phyloP scores from a whole-genome alignment of 345 rosid species.

The Pistacia vera region DNA sequence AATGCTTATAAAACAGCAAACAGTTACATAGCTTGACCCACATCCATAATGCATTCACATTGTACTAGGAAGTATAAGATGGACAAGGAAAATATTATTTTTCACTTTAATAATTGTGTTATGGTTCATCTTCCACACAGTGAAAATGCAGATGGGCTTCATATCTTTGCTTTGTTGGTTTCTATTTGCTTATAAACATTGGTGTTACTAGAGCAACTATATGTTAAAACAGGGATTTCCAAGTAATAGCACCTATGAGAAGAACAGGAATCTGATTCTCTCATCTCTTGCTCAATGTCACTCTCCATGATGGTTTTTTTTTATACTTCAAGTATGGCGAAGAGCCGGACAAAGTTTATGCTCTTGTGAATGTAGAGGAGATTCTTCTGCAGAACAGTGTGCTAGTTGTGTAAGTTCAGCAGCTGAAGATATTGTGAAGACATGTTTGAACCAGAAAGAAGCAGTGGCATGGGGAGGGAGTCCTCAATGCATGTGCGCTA shows the following conservation, averaged over 20 bases:
- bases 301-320: constrained; percentile 28
- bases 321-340: constrained; percentile 28
- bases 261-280: constrained; percentile 27
- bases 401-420: constrained; percentile 19
- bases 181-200: not conserved
- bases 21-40: too few relatives aligned
- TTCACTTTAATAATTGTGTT: too few relatives aligned
- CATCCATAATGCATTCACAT: too few relatives aligned
- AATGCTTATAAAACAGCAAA: too few relatives aligned
- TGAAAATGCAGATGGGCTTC: too few relatives aligned
- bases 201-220: not conserved
- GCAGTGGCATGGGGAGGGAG: constrained; percentile 31
- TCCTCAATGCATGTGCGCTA: constrained; percentile 39
- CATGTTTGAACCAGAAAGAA: constrained; percentile 41
- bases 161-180: not conserved
- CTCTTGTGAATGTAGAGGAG: constrained; percentile 36
- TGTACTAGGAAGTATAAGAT: too few relatives aligned
- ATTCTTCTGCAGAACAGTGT: constrained; percentile 31
- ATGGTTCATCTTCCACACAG: too few relatives aligned
- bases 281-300: constrained; percentile 19
- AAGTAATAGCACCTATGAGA: constrained; percentile 9
- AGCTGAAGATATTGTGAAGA: constrained; percentile 16
- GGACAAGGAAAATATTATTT: too few relatives aligned
- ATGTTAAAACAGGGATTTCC: not conserved
- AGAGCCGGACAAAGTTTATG: constrained; percentile 19